Evolutionary conservation across 2,329 filamentous ascomycete genomes (phyloP).

Genomic region (Colletotrichum destructivum): DNA sequence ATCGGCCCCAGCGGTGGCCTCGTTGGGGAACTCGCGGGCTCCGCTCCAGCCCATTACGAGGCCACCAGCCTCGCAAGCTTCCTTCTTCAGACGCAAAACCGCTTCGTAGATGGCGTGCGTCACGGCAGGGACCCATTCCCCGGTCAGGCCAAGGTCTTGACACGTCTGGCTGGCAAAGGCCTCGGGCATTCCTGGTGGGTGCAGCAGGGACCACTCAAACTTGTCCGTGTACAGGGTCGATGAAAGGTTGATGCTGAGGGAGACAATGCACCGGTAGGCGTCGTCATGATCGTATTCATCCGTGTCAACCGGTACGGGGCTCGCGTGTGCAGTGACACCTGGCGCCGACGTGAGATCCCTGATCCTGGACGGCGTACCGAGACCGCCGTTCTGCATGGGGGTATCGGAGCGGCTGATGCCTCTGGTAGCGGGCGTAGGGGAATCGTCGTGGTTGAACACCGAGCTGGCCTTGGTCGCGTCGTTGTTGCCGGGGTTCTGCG

Average conservation of each 20-base stretch:
- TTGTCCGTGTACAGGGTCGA: constrained; percentile 96
- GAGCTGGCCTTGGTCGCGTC: constrained; percentile 51
- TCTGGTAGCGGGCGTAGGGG: constrained; percentile 53
- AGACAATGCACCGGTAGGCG: constrained; percentile 93
- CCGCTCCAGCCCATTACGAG: constrained; percentile 81
- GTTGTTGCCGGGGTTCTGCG: constrained; percentile 45
- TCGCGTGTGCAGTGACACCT: constrained; percentile 79
- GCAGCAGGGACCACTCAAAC: constrained; percentile 96
- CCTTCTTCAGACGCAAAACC: constrained; percentile 92
- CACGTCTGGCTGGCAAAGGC: constrained; percentile 94
- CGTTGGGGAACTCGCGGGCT: constrained; percentile 83
- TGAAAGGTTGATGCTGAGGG: constrained; percentile 90
- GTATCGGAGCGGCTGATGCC: constrained; percentile 68
- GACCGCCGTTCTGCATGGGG: constrained; percentile 67
- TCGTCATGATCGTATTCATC: constrained; percentile 92
- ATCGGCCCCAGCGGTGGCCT: constrained; percentile 84
- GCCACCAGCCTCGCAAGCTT: constrained; percentile 92
- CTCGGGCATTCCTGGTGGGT: constrained; percentile 92
- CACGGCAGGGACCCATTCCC: constrained; percentile 95
- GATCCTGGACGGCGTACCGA: constrained; percentile 64
- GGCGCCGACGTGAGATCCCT: constrained; percentile 60
- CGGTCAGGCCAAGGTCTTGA: constrained; percentile 88
- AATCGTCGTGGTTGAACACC: constrained; percentile 55
- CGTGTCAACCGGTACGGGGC: constrained; percentile 73
- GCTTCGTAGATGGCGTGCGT: constrained; percentile 98